phyloP scores from a whole-genome alignment of 306 rosid genomes.

The Psophocarpus tetragonolobus region DNA sequence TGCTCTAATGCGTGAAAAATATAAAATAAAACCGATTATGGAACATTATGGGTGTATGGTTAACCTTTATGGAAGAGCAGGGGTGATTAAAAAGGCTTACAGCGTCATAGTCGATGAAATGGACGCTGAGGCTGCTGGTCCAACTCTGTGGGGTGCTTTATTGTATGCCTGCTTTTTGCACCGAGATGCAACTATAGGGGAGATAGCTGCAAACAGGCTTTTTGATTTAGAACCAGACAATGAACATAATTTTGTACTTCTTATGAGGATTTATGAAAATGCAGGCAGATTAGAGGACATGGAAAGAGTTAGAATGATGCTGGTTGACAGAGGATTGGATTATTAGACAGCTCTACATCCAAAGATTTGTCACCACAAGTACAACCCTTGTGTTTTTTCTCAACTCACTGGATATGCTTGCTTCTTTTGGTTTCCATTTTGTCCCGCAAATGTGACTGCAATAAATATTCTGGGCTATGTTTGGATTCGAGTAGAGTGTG shows the following conservation, averaged over 20 bases:
- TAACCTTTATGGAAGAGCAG: conserved; percentile 88
- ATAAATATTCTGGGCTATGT: neutral
- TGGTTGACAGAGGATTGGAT: conserved; percentile 74
- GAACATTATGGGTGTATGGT: conserved; percentile 90
- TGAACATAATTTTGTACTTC: conserved; percentile 76
- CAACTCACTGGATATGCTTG: neutral
- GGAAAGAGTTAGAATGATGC: conserved; percentile 66
- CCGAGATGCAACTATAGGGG: conserved; percentile 61
- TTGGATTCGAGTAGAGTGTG: too few relatives aligned
- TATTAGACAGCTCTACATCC: conserved; percentile 32
- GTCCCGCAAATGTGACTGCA: conserved; percentile 1
- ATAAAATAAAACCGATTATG: conserved; percentile 71
- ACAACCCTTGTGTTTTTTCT: neutral
- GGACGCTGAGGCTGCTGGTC: conserved; percentile 71
- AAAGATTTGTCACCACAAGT: neutral
- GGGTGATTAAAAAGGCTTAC: conserved; percentile 70
- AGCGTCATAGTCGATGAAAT: conserved; percentile 48
- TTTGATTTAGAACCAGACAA: conserved; percentile 87
- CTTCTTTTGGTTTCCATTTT: neutral
- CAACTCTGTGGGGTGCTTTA: conserved; percentile 92
- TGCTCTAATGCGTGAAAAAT: conserved; percentile 63
- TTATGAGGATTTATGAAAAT: conserved; percentile 67
- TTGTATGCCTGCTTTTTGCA: conserved; percentile 73
- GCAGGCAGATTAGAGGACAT: conserved; percentile 63
- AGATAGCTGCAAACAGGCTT: conserved; percentile 75